Conservation (phyloP, 2,329 filamentous ascomycete genomes). For the Colletotrichum lentis region DNA sequence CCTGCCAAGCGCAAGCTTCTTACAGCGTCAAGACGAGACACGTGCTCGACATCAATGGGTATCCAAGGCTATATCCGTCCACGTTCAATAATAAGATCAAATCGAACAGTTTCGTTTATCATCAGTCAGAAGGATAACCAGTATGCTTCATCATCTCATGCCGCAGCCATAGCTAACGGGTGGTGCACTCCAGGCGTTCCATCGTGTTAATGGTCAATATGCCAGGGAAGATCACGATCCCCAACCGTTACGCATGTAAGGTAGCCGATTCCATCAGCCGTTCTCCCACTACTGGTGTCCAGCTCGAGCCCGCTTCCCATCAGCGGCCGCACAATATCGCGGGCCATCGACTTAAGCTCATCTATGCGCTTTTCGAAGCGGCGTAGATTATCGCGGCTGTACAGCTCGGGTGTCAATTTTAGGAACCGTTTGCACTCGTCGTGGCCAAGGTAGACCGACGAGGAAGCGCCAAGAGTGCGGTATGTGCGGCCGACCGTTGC, state of each 20-base stretch:
- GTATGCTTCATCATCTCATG: slow-evolving; percentile 17
- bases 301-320: slow-evolving; percentile 88
- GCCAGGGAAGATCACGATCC: slow-evolving; percentile 62
- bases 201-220: slow-evolving; percentile 42
- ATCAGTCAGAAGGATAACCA: slow-evolving; percentile 17
- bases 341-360: slow-evolving; percentile 83
- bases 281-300: slow-evolving; percentile 65
- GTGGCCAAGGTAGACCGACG: slow-evolving; percentile 75
- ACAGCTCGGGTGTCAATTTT: slow-evolving; percentile 81
- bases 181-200: not conserved
- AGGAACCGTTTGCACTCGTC: slow-evolving; percentile 92
- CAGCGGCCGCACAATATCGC: slow-evolving; percentile 82
- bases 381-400: slow-evolving; percentile 84
- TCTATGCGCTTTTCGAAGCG: slow-evolving; percentile 88
- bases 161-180: not conserved
- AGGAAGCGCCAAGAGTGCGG: slow-evolving; percentile 73
- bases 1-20: slow-evolving; percentile 6
- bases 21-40: not conserved
- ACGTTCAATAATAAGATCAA: slow-evolving; percentile 4
- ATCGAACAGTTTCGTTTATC: slow-evolving; percentile 24
- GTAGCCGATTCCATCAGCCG: slow-evolving; percentile 56
- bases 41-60: slow-evolving; percentile 17
- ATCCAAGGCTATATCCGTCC: slow-evolving; percentile 16
- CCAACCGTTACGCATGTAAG: slow-evolving; percentile 60
- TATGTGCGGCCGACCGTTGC: slow-evolving; percentile 77